Conservation (phyloP, 1,284 basidiomycete genomes). For the Ganoderma boninense region DNA sequence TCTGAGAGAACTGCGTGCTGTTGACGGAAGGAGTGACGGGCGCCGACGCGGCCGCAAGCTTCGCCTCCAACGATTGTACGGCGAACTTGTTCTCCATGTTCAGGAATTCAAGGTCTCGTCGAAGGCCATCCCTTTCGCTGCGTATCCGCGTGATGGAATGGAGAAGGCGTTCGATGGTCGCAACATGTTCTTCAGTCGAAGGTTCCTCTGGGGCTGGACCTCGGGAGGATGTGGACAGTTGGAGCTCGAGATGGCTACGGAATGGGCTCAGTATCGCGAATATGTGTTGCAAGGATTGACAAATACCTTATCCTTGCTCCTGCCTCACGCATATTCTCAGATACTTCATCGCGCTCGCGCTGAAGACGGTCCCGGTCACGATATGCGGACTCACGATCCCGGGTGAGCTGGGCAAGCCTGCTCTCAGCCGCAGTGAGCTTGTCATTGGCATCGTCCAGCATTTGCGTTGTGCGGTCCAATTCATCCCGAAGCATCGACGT, state of each 20-base stretch:
- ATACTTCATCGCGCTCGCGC: constrained; percentile 38
- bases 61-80: constrained; percentile 64
- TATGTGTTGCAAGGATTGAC: constrained; percentile 23
- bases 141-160: constrained; percentile 72
- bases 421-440: constrained; percentile 47
- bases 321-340: constrained; percentile 39
- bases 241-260: constrained; percentile 34
- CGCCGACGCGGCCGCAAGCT: constrained; percentile 42
- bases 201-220: constrained; percentile 9
- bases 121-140: constrained; percentile 73
- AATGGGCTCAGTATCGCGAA: not conserved
- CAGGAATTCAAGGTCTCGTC: constrained; percentile 73
- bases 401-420: constrained; percentile 46
- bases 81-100: constrained; percentile 76
- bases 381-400: constrained; percentile 57
- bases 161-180: constrained; percentile 61
- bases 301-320: constrained; percentile 41
- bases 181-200: constrained; percentile 30
- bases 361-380: constrained; percentile 51
- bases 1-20: constrained; percentile 25
- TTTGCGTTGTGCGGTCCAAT: constrained; percentile 48
- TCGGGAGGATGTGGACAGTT: constrained; percentile 24
- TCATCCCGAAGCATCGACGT: constrained; percentile 33
- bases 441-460: constrained; percentile 52
- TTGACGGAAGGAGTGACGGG: constrained; percentile 23